Conservation (phyloP, 106 monocot species). For the Dactylorhiza incarnata region DNA sequence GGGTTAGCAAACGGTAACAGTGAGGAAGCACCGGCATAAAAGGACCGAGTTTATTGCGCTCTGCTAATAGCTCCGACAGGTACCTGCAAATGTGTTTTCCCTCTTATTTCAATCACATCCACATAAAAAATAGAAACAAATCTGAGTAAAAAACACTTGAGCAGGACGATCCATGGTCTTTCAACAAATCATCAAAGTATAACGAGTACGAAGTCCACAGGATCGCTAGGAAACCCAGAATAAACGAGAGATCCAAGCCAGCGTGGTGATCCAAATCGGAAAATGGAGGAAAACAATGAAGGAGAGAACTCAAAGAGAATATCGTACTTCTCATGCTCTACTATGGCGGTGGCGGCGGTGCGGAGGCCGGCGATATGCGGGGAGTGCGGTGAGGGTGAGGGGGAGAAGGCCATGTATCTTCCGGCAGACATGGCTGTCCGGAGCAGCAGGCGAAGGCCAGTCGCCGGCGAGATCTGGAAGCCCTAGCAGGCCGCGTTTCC, state of each 20-base stretch:
- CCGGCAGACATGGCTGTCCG: slow-evolving; percentile 39
- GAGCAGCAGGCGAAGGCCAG: neutral
- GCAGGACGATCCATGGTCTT: neutral
- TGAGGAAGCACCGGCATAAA: slow-evolving; percentile 22
- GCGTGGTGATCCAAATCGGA: neutral
- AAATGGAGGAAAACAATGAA: neutral
- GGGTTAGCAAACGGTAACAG: slow-evolving; percentile 21
- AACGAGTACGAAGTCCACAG: neutral
- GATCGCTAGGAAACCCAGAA: neutral
- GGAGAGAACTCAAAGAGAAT: neutral
- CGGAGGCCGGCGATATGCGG: slow-evolving; percentile 59
- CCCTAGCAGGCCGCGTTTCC: neutral
- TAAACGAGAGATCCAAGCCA: neutral
- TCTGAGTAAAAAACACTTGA: neutral
- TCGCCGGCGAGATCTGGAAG: slow-evolving; percentile 3
- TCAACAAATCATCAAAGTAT: neutral
- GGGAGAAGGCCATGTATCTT: slow-evolving; percentile 87
- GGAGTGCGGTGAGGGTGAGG: slow-evolving; percentile 70
- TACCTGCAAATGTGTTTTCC: slow-evolving; percentile 11
- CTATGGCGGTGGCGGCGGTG: slow-evolving; percentile 38
- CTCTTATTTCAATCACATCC: neutral
- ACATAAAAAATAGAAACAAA: neutral
- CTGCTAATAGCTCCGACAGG: slow-evolving; percentile 17
- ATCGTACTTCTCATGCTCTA: slow-evolving; percentile 67
- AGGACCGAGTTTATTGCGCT: slow-evolving; percentile 19